phyloP scores from a whole-genome alignment of 768 basidiomycete species.

The Boletus sensibilis region DNA sequence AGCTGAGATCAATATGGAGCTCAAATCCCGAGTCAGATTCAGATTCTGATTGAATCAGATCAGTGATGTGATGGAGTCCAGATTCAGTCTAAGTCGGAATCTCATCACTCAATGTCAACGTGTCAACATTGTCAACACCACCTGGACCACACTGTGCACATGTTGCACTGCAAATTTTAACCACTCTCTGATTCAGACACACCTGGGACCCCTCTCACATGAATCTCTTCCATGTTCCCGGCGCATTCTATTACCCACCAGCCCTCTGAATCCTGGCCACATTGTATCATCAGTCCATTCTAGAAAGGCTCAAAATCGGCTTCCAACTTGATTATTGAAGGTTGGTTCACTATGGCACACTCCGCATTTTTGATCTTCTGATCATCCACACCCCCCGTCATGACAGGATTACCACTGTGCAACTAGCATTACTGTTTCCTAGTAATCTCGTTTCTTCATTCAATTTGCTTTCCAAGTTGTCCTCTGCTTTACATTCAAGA shows the following conservation, averaged over 20 bases:
- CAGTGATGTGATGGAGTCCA: too few relatives aligned
- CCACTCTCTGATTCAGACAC: too few relatives aligned
- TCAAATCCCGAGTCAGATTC: too few relatives aligned
- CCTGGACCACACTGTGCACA: too few relatives aligned
- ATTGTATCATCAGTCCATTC: conserved; percentile 81
- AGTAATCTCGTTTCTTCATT: conserved; percentile 49
- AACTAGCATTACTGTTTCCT: conserved; percentile 56
- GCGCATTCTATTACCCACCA: conserved; percentile 25
- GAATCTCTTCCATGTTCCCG: conserved; percentile 25
- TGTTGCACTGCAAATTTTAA: too few relatives aligned
- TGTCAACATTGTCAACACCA: too few relatives aligned
- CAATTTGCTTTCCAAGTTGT: conserved; percentile 54
- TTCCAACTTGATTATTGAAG: too few relatives aligned
- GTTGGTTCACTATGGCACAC: conserved; percentile 31
- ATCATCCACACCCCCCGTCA: conserved; percentile 21
- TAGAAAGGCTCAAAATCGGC: conserved; percentile 76
- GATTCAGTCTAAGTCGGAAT: too few relatives aligned
- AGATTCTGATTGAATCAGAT: too few relatives aligned
- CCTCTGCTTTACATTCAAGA: conserved; percentile 47
- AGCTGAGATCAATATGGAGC: too few relatives aligned
- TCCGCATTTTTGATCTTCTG: conserved; percentile 24
- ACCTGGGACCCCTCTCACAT: conserved; percentile 19
- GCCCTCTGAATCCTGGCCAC: conserved; percentile 54
- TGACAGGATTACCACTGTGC: conserved; percentile 67
- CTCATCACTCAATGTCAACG: too few relatives aligned